Base-by-base conservation (phyloP, 2,329 filamentous ascomycete species). In the Ceratocystis cacaofunesta region DNA sequence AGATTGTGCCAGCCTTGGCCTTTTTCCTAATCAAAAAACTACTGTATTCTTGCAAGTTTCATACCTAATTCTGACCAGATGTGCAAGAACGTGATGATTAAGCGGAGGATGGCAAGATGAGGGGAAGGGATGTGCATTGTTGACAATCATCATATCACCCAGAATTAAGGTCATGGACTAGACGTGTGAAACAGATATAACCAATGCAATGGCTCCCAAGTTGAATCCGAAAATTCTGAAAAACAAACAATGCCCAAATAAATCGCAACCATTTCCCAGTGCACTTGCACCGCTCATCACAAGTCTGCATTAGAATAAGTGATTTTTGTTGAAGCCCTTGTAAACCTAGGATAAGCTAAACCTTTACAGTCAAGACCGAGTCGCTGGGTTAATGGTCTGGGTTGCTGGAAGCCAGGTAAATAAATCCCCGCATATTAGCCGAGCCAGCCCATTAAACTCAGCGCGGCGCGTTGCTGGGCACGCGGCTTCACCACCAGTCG, bases 351-450 rank as follows among this genome's bases (percentile, higher is more conserved):
- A 41, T 15, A 41, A 15, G 3, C 36, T 12, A 15, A 41, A 41
- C 10, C 10, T 41, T 15, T 41, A 41, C 36, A 41, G 8, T 41
- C 36, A 41, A 41, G 36, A 3, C 5, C 5, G 25, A 57, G 52
- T 57, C 32, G 25, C 52, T 57, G 52, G 52, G 52, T 57, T 57
- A 32, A 57, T 57, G 22, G 52, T 8, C 7, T 25, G n/a, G 48
- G 48, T 22, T 48, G n/a, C 48, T 12, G 8, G 3, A 22, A 50
- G 8, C 22, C 19, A 30, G 30, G 52, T 32, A 57, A 57, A 32
- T 32, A 57, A 57, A 57, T 57, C 15, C 52, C 52, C 52, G 52
- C 28, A 57, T 57, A 57, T 57, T 57, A 57, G 28, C 52, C 52
- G 52, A 57, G 7, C 10, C 7, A 19, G 52, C 28, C 52, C 25